Conservation (phyloP, 2,329 filamentous ascomycete genomes). For the Chaetomiaceae sp. region DNA sequence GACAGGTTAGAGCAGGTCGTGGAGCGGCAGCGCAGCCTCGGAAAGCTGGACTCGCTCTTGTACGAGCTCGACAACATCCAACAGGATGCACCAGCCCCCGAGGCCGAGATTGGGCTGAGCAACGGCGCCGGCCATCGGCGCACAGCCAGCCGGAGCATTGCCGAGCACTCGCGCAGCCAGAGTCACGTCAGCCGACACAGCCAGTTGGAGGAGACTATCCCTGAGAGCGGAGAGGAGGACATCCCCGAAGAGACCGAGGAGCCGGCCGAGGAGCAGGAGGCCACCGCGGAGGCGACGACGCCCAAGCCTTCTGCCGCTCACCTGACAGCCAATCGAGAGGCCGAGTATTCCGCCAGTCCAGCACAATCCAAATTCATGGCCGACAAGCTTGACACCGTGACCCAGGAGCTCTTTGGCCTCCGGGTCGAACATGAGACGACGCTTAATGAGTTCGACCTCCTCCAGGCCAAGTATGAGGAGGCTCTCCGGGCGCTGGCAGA, state of each 20-base stretch:
- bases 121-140: conserved; percentile 44
- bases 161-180: conserved; percentile 51
- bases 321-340: conserved; percentile 25
- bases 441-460: conserved; percentile 71
- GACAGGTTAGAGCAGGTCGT: conserved; percentile 91
- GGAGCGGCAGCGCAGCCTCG: conserved; percentile 89
- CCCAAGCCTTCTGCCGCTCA: conserved; percentile 22
- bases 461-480: conserved; percentile 87
- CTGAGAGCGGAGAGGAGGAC: conserved; percentile 48
- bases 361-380: conserved; percentile 81
- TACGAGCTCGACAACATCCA: conserved; percentile 82
- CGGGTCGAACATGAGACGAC: conserved; percentile 86
- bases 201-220: conserved; percentile 51
- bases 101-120: conserved; percentile 32
- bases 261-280: conserved; percentile 33
- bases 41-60: conserved; percentile 87
- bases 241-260: conserved; percentile 32
- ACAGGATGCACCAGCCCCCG: conserved; percentile 46
- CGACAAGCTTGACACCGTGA: conserved; percentile 88
- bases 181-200: conserved; percentile 53
- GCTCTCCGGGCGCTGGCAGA: conserved; percentile 77
- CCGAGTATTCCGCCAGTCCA: conserved; percentile 56
- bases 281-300: conserved; percentile 27
- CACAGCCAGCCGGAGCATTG: conserved; percentile 37
- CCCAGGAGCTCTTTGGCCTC: conserved; percentile 85